Base-by-base conservation (phyloP, 2,329 filamentous ascomycete genomes). In the Pezicula neosporulosa region DNA sequence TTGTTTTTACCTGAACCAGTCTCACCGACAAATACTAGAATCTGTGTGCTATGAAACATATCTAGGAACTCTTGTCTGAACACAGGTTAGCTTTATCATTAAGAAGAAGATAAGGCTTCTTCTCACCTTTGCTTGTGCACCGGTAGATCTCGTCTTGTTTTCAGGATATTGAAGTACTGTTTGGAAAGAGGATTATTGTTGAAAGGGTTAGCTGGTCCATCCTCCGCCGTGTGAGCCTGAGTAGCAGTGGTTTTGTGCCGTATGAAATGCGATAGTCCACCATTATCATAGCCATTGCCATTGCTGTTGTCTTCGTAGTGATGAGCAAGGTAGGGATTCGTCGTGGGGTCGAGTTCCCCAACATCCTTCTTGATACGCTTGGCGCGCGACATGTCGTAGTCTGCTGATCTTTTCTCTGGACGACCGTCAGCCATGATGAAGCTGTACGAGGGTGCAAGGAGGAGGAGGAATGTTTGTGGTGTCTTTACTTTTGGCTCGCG, bases 1-100 rank as follows among this genome's bases (percentile, higher is more conserved):
- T 99, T 4, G 94, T 99, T 77, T 77, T 99, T 99, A 75, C 94
- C 94, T 60, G 94, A 99, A 83, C 95, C 94, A 8, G 94, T 99
- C 78, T 99, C 94, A 76, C 94, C 94, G 58, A 99, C 94, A 66
- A 99, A 97, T 64, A 99, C 94, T 55, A 99, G 84, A 61, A 99
- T 97, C 73, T 99, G 94, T 21, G 86, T 90, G 63, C 87, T 84
- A 64, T 99, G 95, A 73, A 95, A 99, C 65, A 96, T 83, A 66
- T 92, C 77, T 54, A 99, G 80, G 68, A 99, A 99, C 68, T 99
- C 94, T 71, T 94, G 84, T 70, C 89, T 89, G 21, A 30, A 45
- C 19, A 35, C 18, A 6, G 44, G 43, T 67, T 52, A 66, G 58
- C 13, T 44, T 19, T 8, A 43, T 24, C 10, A 45, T 30, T 33